These are phyloP conservation scores for Penicillium sp. DNA, from an alignment of 2,329 filamentous ascomycete genomes.

Conservation along the genomic window DNA sequence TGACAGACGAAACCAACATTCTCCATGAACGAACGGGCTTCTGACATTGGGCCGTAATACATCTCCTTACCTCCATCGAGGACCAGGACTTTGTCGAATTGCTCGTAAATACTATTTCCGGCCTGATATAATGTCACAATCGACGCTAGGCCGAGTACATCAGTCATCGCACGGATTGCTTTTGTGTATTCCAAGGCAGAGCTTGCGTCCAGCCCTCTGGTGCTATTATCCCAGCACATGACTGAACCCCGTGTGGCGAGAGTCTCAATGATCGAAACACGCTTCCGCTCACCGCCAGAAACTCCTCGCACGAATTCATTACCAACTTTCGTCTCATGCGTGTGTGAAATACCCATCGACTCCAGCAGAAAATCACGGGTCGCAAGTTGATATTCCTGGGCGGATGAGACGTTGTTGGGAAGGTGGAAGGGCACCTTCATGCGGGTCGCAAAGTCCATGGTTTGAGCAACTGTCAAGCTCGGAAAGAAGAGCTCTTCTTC, in stretches of 20 bases:
- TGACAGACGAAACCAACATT: constrained; percentile 61
- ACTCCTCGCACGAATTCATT: constrained; percentile 66
- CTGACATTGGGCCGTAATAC: constrained; percentile 60
- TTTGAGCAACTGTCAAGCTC: constrained; percentile 52
- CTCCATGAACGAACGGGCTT: constrained; percentile 65
- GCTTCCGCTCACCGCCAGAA: constrained; percentile 66
- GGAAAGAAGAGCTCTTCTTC: constrained; percentile 56
- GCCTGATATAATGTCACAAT: constrained; percentile 70
- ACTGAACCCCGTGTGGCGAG: constrained; percentile 59
- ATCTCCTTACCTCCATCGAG: constrained; percentile 65
- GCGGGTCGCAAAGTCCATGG: constrained; percentile 56
- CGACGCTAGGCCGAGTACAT: constrained; percentile 59
- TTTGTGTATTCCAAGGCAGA: constrained; percentile 63
- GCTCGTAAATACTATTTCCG: constrained; percentile 66
- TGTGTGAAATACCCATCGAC: constrained; percentile 22
- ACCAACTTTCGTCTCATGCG: constrained; percentile 43
- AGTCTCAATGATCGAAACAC: constrained; percentile 67
- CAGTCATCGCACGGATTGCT: constrained; percentile 62
- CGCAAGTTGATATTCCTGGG: no score
- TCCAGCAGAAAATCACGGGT: not conserved
- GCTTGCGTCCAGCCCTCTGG: constrained; percentile 64
- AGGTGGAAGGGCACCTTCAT: constrained; percentile 60
- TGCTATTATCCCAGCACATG: constrained; percentile 68
- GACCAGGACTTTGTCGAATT: constrained; percentile 69
- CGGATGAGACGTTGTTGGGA: no score